Percentiles rank a stretch among this genome's conserved stretches.
These are phyloP conservation scores for Xylaria bambusicola DNA, from an alignment of 495 filamentous ascomycete species.

Conservation along the genomic window DNA sequence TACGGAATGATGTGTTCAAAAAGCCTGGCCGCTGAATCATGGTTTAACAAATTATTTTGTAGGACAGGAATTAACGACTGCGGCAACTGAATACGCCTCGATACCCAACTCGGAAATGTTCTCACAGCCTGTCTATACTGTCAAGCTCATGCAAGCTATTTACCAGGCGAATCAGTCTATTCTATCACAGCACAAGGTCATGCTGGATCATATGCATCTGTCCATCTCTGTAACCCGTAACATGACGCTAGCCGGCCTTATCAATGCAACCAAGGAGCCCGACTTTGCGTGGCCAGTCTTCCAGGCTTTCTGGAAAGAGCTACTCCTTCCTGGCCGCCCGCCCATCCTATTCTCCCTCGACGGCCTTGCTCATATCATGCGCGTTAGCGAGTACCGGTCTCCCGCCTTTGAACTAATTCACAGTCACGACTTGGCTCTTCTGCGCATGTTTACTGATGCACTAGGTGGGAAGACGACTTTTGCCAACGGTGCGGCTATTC, in stretches of 20 bases:
- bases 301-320: constrained; percentile 76
- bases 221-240: constrained; percentile 56
- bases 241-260: constrained; percentile 67
- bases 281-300: constrained; percentile 80
- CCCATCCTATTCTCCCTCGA: constrained; percentile 80
- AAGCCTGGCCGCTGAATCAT: neutral
- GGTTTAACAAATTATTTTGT: constrained; percentile 14
- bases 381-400: constrained; percentile 67
- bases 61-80: constrained; percentile 83
- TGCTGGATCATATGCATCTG: constrained; percentile 62
- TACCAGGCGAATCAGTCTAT: constrained; percentile 69
- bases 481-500: constrained; percentile 74
- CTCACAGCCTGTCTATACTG: constrained; percentile 73
- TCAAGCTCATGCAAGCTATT: constrained; percentile 70
- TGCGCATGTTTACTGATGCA: constrained; percentile 72
- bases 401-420: constrained; percentile 72
- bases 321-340: constrained; percentile 65
- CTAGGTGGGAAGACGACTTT: constrained; percentile 62
- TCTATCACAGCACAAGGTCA: constrained; percentile 59
- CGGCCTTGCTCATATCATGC: constrained; percentile 78
- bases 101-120: constrained; percentile 64
- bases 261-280: constrained; percentile 70
- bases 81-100: constrained; percentile 74
- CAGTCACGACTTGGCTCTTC: constrained; percentile 78
- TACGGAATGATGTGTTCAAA: constrained; percentile 38